A percentile compares a stretch with the other conserved stretches of the same genome.
phyloP scores from a whole-genome alignment of 179 eudicot genomes.

The Patellifolia procumbens region DNA sequence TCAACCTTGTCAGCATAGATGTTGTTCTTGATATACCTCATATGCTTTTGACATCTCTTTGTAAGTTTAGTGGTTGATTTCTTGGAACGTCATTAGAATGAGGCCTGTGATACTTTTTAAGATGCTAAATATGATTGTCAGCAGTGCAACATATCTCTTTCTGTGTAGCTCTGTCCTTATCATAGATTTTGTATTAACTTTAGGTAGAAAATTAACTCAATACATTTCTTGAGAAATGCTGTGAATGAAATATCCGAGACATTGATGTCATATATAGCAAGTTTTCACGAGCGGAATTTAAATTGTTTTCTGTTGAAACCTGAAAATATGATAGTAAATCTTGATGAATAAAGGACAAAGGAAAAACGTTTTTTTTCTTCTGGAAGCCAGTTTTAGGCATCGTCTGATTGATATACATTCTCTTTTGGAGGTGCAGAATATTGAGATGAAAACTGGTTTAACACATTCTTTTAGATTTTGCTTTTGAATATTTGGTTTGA shows the following conservation, averaged over 20 bases:
- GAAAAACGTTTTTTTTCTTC: neutral
- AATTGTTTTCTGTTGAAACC: neutral
- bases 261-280: neutral
- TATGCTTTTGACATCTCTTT: neutral
- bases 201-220: neutral
- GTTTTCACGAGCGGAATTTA: neutral
- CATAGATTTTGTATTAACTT: neutral
- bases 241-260: neutral
- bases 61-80: neutral
- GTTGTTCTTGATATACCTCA: neutral
- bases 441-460: neutral
- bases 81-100: neutral
- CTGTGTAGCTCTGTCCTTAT: neutral
- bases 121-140: neutral
- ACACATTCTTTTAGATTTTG: neutral
- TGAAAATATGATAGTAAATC: neutral
- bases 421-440: neutral
- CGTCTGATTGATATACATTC: neutral
- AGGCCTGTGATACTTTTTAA: neutral
- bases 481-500: neutral
- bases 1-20: neutral
- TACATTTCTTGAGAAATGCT: neutral
- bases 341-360: too few relatives aligned
- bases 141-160: neutral
- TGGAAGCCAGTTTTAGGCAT: neutral